Evolutionary conservation across 352 stramenopile genomes (phyloP).

Genomic region (Blastocystis sp.): DNA sequence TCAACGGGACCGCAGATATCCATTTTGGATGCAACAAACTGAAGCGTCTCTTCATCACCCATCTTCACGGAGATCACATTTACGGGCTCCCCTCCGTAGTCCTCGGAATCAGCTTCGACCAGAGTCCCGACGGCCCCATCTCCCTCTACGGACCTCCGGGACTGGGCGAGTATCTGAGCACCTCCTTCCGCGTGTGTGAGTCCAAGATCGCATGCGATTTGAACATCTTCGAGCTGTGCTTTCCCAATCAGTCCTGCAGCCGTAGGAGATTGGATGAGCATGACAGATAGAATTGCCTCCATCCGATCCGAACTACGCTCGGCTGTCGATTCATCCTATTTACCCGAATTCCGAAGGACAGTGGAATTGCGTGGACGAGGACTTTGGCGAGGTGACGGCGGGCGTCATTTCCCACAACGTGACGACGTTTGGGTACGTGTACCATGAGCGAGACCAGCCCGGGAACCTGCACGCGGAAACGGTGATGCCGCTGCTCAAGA

Average conservation of each 20-base stretch:
- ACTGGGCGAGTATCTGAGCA: not conserved
- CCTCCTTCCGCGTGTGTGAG: not conserved
- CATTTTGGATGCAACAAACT: slow-evolving; percentile 42
- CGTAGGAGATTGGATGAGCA: not conserved
- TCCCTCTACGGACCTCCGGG: slow-evolving; percentile 10
- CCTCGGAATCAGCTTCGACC: slow-evolving; percentile 1
- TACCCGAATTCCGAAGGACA: not conserved
- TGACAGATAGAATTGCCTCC: not conserved
- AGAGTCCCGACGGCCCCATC: not conserved
- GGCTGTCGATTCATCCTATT: not conserved
- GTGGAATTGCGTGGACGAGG: slow-evolving; percentile 20
- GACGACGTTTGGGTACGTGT: slow-evolving; percentile 23
- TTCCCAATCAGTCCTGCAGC: not conserved
- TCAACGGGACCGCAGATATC: not conserved
- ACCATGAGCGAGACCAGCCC: slow-evolving; percentile 8
- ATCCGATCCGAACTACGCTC: not conserved
- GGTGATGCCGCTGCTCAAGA: not conserved
- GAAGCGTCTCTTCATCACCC: slow-evolving; percentile 35
- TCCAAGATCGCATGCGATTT: not conserved
- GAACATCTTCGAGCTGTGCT: slow-evolving; percentile 6
- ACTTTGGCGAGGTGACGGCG: not conserved
- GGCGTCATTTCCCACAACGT: slow-evolving; percentile 1
- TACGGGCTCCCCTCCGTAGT: slow-evolving; percentile 34
- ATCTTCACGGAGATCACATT: slow-evolving; percentile 42
- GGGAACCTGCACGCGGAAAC: not conserved